Percentiles rank a stretch among this genome's conserved stretches.
These are phyloP conservation scores for Botrytis elliptica DNA, from an alignment of 2,329 filamentous ascomycete species.

Conservation along the genomic window DNA sequence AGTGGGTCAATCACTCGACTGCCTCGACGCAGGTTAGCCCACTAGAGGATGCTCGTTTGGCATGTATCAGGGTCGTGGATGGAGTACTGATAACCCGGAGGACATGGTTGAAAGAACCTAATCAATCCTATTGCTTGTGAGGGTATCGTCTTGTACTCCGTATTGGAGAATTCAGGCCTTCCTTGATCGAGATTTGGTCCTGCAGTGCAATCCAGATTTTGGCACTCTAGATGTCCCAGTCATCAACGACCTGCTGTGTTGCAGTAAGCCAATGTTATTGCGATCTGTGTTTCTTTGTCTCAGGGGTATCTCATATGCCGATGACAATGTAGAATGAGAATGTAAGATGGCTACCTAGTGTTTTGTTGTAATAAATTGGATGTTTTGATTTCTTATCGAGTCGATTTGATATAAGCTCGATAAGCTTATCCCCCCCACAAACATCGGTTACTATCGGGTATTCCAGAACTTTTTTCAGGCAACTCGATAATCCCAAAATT, in stretches of 20 bases:
- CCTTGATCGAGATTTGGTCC: neutral
- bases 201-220: neutral
- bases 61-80: neutral
- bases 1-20: neutral
- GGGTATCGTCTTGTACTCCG: neutral
- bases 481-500: neutral
- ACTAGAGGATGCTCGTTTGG: neutral
- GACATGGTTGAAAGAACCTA: neutral
- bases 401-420: neutral
- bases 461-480: conserved; percentile 1
- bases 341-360: neutral
- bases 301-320: neutral
- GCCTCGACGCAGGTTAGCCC: neutral
- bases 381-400: neutral
- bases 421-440: neutral
- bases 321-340: neutral
- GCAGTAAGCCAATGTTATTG: too few relatives aligned
- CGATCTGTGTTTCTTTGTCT: neutral
- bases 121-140: neutral
- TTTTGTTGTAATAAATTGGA: neutral
- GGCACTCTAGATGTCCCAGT: neutral
- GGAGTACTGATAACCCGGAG: neutral
- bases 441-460: conserved; percentile 10
- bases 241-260: neutral
- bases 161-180: neutral